Percentiles rank a stretch among this genome's conserved stretches.
phyloP scores from a whole-genome alignment of 108 stramenopile genomes.

The Conticribra guillardii region DNA sequence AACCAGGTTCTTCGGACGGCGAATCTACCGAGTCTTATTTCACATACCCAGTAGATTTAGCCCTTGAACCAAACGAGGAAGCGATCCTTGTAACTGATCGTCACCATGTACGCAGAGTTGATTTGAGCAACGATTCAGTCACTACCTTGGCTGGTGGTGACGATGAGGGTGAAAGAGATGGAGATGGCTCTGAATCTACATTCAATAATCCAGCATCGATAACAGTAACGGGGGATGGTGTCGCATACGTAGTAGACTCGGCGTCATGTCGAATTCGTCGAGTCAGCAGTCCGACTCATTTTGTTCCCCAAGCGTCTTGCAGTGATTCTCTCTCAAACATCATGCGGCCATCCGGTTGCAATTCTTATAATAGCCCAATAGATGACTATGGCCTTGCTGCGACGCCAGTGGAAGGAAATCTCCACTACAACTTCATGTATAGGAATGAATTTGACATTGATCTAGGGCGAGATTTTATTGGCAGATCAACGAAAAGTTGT shows the following conservation, averaged over 20 bases:
- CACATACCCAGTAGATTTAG: conserved; percentile 79
- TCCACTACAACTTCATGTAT: conserved; percentile 71
- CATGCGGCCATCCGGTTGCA: conserved; percentile 79
- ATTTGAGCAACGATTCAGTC: conserved; percentile 54
- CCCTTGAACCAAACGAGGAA: conserved; percentile 43
- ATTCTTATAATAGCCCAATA: conserved; percentile 76
- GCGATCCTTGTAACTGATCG: conserved; percentile 74
- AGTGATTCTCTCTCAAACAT: conserved; percentile 53
- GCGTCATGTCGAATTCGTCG: conserved; percentile 69
- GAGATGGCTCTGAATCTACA: conserved; percentile 60
- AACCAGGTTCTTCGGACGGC: conserved; percentile 68
- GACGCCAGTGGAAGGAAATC: conserved; percentile 68
- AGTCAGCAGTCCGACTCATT: conserved; percentile 38
- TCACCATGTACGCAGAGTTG: conserved; percentile 60
- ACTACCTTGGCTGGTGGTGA: conserved; percentile 70
- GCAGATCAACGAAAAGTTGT: conserved; percentile 67
- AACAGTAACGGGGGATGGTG: conserved; percentile 62
- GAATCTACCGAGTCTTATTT: conserved; percentile 53
- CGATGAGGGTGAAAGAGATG: conserved; percentile 65
- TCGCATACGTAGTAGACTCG: conserved; percentile 67
- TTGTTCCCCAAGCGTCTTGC: conserved; percentile 59
- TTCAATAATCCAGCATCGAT: conserved; percentile 73
- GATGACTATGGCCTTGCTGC: conserved; percentile 61
- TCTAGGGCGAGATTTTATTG: conserved; percentile 55
- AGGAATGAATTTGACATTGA: conserved; percentile 43